Base-by-base conservation (phyloP, 148 eudicot genomes). In the Camellia sinensis region DNA sequence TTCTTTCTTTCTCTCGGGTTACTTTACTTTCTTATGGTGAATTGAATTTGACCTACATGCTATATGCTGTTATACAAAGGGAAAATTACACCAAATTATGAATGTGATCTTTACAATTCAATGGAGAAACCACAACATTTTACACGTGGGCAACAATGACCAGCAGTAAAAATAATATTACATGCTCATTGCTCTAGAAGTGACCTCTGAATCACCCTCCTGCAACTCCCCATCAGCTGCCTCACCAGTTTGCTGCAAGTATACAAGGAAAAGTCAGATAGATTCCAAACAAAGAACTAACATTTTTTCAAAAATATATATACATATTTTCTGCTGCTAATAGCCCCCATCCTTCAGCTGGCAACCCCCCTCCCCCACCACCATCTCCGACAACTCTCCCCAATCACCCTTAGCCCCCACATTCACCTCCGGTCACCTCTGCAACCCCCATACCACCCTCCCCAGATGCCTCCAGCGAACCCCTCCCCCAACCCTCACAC, bases 131-230 rank as follows among this genome's bases (percentile, higher is more conserved):
- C 6, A 29, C 29, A 63, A 46, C 22, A 45, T 69, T 69, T 44
- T 45, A 44, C 73, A n/a, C 53, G 18, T 44, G 72, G 53, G 53
- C 70, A 65, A 53, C 50, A 45, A 6, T 64, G 72, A 41, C 18
- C 1, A 6, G 52, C 53, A 12, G 75, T 48, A 18, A 67, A 48
- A 82, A 43, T 44, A 7, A 67, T 61, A 62, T 72, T 83, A 89
- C 88, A 89, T 81, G 86, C 82, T 83, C 85, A 89, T 83, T 19
- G 84, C 91, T 78, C 88, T 89, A 44, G 86, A 85, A 48, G 91
- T 79, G 80, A 80, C 78, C 48, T 83, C 86, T 48, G 83, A 45
- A 52, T 86, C 89, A 77, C 81, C 86, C 54, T 80, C 87, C 66
- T 76, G 86, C 78, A 82, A 60, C 76, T 81, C 83, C 41, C 74